These are phyloP conservation scores for Incumbomyces lentus DNA, from an alignment of 2,329 filamentous ascomycete genomes.

Conservation along the genomic window DNA sequence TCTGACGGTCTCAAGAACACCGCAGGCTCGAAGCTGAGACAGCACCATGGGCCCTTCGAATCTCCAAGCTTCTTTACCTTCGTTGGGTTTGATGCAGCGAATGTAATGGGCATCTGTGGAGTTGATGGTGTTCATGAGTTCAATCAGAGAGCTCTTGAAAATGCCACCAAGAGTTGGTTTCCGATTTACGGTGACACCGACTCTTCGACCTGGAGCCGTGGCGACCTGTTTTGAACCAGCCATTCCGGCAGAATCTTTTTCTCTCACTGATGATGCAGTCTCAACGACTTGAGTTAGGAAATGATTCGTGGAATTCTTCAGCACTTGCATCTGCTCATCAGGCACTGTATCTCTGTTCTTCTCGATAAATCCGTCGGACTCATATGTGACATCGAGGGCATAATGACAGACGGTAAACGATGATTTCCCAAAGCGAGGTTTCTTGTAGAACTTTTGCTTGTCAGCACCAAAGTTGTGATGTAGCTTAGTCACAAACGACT, in stretches of 20 bases:
- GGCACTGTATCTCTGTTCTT: constrained; percentile 99
- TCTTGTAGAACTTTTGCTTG: constrained; percentile 97
- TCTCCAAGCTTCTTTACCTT: constrained; percentile 92
- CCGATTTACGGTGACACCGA: constrained; percentile 83
- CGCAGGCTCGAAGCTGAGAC: constrained; percentile 90
- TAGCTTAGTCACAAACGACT: constrained; percentile 91
- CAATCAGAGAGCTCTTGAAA: constrained; percentile 96
- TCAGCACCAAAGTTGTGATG: constrained; percentile 84
- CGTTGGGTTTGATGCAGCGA: constrained; percentile 97
- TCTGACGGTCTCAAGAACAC: constrained; percentile 95
- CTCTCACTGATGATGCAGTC: constrained; percentile 73
- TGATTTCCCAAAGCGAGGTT: constrained; percentile 88
- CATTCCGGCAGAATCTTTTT: constrained; percentile 62
- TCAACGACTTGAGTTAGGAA: constrained; percentile 80
- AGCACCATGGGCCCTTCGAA: constrained; percentile 99
- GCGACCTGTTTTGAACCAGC: constrained; percentile 64
- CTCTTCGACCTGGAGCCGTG: constrained; percentile 60
- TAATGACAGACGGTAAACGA: constrained; percentile 98
- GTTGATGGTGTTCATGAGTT: constrained; percentile 96
- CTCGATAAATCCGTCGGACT: constrained; percentile 97
- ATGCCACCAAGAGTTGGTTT: constrained; percentile 97
- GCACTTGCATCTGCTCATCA: constrained; percentile 92
- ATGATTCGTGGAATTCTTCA: constrained; percentile 69
- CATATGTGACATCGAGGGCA: constrained; percentile 93
- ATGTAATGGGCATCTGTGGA: constrained; percentile 98